These are phyloP conservation scores for Poa annua DNA, from an alignment of 176 grass and related monocot species.

Conservation along the genomic window DNA sequence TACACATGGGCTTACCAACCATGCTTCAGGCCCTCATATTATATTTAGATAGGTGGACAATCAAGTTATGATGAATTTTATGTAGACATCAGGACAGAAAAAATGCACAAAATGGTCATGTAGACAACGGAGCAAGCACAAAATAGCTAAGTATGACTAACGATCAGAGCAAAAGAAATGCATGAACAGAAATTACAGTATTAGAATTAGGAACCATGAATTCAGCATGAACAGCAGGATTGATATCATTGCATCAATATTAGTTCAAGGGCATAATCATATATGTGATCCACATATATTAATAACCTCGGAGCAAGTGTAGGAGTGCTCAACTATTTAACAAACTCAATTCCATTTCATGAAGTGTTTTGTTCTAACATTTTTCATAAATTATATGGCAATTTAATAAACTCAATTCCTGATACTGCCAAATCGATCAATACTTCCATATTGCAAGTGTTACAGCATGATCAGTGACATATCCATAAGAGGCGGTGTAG, in stretches of 20 bases:
- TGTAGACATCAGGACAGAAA: neutral
- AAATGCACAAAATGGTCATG: neutral
- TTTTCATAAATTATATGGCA: neutral
- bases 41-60: neutral
- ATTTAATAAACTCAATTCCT: too few relatives aligned
- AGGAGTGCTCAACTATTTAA: neutral
- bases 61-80: neutral
- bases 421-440: neutral
- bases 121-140: neutral
- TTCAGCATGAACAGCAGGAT: neutral
- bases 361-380: neutral
- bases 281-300: too few relatives aligned
- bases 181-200: neutral
- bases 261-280: neutral
- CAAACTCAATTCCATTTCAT: neutral
- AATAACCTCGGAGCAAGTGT: neutral
- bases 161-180: constrained; percentile 13
- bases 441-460: neutral
- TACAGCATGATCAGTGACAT: neutral
- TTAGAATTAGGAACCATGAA: neutral
- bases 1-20: neutral
- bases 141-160: neutral
- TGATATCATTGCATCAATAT: neutral
- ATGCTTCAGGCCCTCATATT: neutral
- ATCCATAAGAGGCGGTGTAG: neutral